Evolutionary conservation across 179 eudicot species (phyloP), one percentile per base, ranked within the genome.

Genomic region (Corrigiola litoralis): DNA sequence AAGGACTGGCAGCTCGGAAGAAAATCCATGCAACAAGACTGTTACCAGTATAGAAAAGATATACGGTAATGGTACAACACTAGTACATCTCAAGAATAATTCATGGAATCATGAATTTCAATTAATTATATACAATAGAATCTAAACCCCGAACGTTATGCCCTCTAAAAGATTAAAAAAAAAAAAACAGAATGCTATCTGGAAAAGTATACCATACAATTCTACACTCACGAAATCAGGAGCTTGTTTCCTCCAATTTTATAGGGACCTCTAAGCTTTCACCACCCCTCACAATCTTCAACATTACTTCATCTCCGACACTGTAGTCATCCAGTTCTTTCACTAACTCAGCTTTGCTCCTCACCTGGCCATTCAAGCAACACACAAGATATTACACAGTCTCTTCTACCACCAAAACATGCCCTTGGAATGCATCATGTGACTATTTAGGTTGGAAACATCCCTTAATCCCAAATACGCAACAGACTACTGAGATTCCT

Each of bases 281-380:
- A 50, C 52, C 70, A 55, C 83, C 95, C 76, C 99, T 80, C 62
- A 72, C 79, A 29, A 90, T 78, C 80, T 79, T 90, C 76, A 94
- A 66, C 5, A 76, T 31, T 34, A 94, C 91, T 73, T 78, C 79
- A 62, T 90, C 96, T 46, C 96, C 99, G 21, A 85, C 75, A 55
- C 45, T 82, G 63, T 86, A 94, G 37, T 90, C 97, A 72, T 94
- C 97, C 72, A 94, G 74, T 20, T 67, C 77, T 63, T 84, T 88
- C 66, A 72, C 65, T 34, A 94, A 70, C 72, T 86, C 97, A 13
- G 94, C 95, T 79, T 85, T 88, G 75, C 64, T 88, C 68, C 77
- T 88, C 61, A 94, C 95, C 97, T 94, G 87, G n/a, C 44, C 57
- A 65, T 48, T 62, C 20, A 78, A 20, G 66, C 4, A 58, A 64